Percentiles rank a stretch among this genome's conserved stretches.
Conservation (phyloP, 2,329 filamentous ascomycete species). For the Colletotrichum tropicicola region DNA sequence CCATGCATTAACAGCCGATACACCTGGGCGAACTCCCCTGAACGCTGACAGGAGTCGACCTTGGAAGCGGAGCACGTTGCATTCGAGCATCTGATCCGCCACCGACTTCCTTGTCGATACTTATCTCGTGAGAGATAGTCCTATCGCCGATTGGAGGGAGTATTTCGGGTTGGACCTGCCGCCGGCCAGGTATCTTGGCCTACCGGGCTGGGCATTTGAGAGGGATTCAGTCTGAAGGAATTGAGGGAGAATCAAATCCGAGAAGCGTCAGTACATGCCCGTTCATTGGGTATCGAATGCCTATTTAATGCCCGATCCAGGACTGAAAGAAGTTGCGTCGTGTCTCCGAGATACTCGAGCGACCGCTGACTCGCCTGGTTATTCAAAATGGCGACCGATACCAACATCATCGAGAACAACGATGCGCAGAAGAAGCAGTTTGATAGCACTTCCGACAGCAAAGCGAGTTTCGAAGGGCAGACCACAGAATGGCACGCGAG, state of each 20-base stretch:
- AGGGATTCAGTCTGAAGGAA: not conserved
- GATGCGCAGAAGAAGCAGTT: not conserved
- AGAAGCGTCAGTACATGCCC: not conserved
- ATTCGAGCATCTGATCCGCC: not conserved
- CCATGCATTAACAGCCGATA: slow-evolving; percentile 13
- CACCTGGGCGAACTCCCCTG: not conserved
- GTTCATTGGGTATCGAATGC: not conserved
- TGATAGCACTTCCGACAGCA: not conserved
- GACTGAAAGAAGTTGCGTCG: not conserved
- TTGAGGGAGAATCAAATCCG: not conserved
- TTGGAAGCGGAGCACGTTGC: not conserved
- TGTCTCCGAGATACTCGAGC: not conserved
- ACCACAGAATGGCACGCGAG: not conserved
- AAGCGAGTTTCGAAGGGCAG: not conserved
- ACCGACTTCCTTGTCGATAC: not conserved
- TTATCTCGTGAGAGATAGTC: slow-evolving; percentile 6
- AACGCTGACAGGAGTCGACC: not conserved
- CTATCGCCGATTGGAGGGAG: not conserved
- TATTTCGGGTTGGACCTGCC: not conserved
- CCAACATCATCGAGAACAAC: not conserved
- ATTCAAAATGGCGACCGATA: not conserved
- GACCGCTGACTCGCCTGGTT: not conserved
- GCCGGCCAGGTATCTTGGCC: not conserved
- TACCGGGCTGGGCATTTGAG: not conserved
- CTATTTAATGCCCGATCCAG: not conserved